phyloP scores from a whole-genome alignment of 441 rosid species.

The Bruguiera hainesii region DNA sequence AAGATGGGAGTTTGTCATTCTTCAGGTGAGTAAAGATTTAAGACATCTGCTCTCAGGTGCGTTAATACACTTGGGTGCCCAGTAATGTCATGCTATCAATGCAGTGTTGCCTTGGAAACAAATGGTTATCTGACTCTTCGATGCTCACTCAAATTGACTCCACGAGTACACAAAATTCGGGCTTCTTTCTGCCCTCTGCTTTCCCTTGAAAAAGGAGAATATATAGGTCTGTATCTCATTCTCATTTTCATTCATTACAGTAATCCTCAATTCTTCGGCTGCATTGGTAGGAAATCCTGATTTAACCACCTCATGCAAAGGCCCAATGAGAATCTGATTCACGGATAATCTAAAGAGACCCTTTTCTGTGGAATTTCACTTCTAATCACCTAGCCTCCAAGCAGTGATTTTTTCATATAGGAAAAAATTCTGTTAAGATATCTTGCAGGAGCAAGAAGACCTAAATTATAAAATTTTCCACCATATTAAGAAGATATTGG shows the following conservation, averaged over 20 bases:
- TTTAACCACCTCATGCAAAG: not conserved
- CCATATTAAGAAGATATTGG: too few species aligned
- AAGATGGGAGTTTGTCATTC: slow-evolving; percentile 86
- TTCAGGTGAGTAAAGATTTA: slow-evolving; percentile 56
- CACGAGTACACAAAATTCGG: slow-evolving; percentile 63
- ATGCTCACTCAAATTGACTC: slow-evolving; percentile 77
- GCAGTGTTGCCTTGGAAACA: slow-evolving; percentile 77
- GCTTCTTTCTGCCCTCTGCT: slow-evolving; percentile 93
- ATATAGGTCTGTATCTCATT: slow-evolving; percentile 52
- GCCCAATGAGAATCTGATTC: too few species aligned
- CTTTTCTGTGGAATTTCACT: too few species aligned
- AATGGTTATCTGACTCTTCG: slow-evolving; percentile 85
- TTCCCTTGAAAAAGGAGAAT: slow-evolving; percentile 93
- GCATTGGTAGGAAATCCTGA: not conserved
- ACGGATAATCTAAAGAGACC: too few species aligned
- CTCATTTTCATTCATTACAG: not conserved
- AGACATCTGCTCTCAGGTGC: not conserved
- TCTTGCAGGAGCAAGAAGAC: too few species aligned
- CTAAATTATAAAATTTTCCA: too few species aligned
- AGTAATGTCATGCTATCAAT: slow-evolving; percentile 21
- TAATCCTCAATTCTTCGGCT: not conserved
- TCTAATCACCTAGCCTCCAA: too few species aligned
- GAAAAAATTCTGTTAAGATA: too few species aligned
- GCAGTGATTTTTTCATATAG: too few species aligned
- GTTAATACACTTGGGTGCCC: not conserved